Evolutionary conservation across 208 protist species (phyloP), one percentile per base, ranked within the genome.

Genomic region (Wallacemonas rigidus): DNA sequence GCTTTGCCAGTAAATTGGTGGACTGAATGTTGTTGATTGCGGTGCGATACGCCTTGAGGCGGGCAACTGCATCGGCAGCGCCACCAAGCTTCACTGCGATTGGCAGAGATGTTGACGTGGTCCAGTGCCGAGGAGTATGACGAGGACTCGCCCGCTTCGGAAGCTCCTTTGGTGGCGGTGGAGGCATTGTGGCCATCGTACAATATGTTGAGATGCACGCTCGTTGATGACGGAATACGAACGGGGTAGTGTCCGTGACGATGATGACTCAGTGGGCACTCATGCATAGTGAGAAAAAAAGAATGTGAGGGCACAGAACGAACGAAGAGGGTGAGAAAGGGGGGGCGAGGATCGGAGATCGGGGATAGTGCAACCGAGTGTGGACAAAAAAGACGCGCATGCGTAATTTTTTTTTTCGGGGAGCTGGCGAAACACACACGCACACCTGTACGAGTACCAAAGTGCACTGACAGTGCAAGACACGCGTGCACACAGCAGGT

Each of bases 11-110:
- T n/a, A 65, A 41, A 41, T 65, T 65, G n/a, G 12, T 17, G 7
- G 60, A 65, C n/a, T 65, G 60, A 41, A 65, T 65, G 7, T 65
- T 41, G 60, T 65, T 48, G n/a, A 65, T 14, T 15, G 60, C 12
- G 5, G n/a, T 35, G 43, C 60, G 60, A 17, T 53, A 36, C 4
- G 26, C 8, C 60, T 65, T 65, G 38, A 65, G 43, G 43, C 43
- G 60, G 3, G 60, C 60, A n/a, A 65, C 41, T 1, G 41, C 60
- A 65, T 65, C 60, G 5, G 60, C 60, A 5, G 40, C 36, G n/a
- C 60, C 60, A 48, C 14, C 60, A 4, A 65, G 40, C 60, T 65
- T 65, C 26, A 26, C 26, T 26, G 26, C 26, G 26, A 26, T 26
- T 26, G 26, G 26, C 26, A 26, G 26, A 26, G 12, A 65, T 35